Evolutionary conservation across 2,329 filamentous ascomycete genomes (phyloP).

Genomic region (Exophiala viscosa): DNA sequence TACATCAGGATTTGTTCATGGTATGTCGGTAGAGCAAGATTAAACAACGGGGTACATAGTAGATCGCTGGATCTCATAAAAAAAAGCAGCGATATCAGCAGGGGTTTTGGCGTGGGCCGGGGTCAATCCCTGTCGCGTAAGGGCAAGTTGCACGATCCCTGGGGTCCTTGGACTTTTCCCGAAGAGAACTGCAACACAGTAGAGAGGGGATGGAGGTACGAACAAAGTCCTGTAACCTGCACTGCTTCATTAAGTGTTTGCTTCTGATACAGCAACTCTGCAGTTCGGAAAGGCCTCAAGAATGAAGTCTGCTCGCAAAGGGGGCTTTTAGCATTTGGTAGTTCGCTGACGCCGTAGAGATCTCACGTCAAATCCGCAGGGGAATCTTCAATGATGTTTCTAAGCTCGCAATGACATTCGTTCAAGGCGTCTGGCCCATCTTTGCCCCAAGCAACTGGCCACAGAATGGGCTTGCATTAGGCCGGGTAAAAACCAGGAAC

Average conservation of each 20-base stretch:
- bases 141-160: slow-evolving; percentile 10
- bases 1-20: neutral
- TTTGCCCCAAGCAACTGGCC: slow-evolving; percentile 20
- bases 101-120: neutral
- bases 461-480: slow-evolving; percentile 26
- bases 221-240: slow-evolving; percentile 3
- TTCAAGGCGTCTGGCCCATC: slow-evolving; percentile 12
- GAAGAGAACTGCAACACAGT: slow-evolving; percentile 8
- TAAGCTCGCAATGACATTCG: slow-evolving; percentile 19
- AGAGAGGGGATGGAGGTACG: neutral
- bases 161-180: slow-evolving; percentile 1
- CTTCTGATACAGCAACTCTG: neutral
- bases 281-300: neutral
- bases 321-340: too few species aligned
- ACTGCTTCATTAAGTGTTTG: slow-evolving; percentile 12
- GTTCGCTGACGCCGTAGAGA: slow-evolving; percentile 2
- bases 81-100: neutral
- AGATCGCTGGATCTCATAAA: slow-evolving; percentile 24
- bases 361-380: slow-evolving; percentile 22
- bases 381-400: slow-evolving; percentile 19
- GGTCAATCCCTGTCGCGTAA: slow-evolving; percentile 10
- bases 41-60: slow-evolving; percentile 8
- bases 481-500: slow-evolving; percentile 22
- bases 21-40: too few species aligned
- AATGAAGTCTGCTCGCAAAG: neutral